Percentiles rank a stretch among this genome's conserved stretches.
These are phyloP conservation scores for Phytophthora pluvialis DNA, from an alignment of 352 stramenopile species.

Conservation along the genomic window DNA sequence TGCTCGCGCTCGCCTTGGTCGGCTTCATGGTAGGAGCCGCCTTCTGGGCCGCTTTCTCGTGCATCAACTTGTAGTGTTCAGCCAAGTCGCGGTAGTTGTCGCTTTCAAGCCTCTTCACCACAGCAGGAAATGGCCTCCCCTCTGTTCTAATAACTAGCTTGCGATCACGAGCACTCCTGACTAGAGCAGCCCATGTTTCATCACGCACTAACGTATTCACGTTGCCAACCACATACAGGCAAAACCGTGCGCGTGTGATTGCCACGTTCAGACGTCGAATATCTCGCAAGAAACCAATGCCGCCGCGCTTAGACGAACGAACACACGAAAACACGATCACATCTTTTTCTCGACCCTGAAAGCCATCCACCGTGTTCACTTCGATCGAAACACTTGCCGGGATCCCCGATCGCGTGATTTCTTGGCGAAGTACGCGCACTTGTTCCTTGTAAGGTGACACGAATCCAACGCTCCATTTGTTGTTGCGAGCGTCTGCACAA, in stretches of 20 bases:
- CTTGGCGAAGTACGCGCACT: slow-evolving; percentile 78
- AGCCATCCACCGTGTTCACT: slow-evolving; percentile 98
- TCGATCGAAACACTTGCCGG: slow-evolving; percentile 80
- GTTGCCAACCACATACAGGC: slow-evolving; percentile 88
- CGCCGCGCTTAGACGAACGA: slow-evolving; percentile 73
- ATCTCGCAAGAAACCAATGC: slow-evolving; percentile 92
- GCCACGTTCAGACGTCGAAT: slow-evolving; percentile 91
- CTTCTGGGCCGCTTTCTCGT: slow-evolving; percentile 66
- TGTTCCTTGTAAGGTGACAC: slow-evolving; percentile 99
- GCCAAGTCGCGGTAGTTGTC: slow-evolving; percentile 46
- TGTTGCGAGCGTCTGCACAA: slow-evolving; percentile 57
- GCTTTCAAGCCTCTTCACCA: slow-evolving; percentile 51
- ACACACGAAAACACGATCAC: slow-evolving; percentile 99
- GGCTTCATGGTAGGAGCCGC: slow-evolving; percentile 16
- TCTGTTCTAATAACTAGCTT: slow-evolving; percentile 68
- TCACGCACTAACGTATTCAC: slow-evolving; percentile 77
- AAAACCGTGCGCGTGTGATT: slow-evolving; percentile 90
- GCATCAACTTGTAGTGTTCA: slow-evolving; percentile 73
- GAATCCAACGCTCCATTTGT: slow-evolving; percentile 93
- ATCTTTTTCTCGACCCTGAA: slow-evolving; percentile 98
- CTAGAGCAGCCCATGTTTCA: slow-evolving; percentile 80
- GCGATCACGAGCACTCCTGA: slow-evolving; percentile 72
- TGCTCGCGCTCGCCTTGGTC: slow-evolving; percentile 16
- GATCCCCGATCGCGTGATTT: slow-evolving; percentile 60
- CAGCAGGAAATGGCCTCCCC: slow-evolving; percentile 45